These are phyloP conservation scores for Aspergillus novoparasiticus DNA, from an alignment of 2,329 filamentous ascomycete species.

Conservation along the genomic window DNA sequence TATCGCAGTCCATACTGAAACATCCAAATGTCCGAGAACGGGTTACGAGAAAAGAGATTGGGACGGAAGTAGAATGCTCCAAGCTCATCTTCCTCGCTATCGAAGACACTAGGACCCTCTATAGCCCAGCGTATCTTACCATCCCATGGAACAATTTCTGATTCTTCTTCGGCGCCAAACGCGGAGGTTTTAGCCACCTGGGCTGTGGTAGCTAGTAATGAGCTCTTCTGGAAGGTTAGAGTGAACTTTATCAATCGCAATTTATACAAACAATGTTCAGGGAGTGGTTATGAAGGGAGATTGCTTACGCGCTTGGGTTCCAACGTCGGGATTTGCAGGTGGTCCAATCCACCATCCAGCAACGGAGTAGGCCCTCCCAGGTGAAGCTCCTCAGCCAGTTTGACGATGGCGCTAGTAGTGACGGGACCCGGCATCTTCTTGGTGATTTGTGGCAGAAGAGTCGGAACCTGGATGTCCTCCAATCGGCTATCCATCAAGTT, in stretches of 20 bases:
- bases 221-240: neutral
- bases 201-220: neutral
- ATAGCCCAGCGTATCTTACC: slow-evolving; percentile 26
- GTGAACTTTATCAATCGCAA: neutral
- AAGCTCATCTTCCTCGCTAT: slow-evolving; percentile 23
- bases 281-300: neutral
- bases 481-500: slow-evolving; percentile 20
- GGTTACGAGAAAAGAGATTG: slow-evolving; percentile 12
- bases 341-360: slow-evolving; percentile 16
- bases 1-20: slow-evolving; percentile 38
- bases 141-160: slow-evolving; percentile 21
- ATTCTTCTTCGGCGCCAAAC: too few relatives aligned
- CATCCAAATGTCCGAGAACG: slow-evolving; percentile 22
- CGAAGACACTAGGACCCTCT: slow-evolving; percentile 25
- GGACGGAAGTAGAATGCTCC: slow-evolving; percentile 14
- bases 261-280: neutral
- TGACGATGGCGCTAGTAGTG: neutral
- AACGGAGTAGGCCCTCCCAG: neutral
- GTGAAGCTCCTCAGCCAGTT: neutral
- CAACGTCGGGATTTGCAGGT: slow-evolving; percentile 16
- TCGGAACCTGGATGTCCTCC: slow-evolving; percentile 21
- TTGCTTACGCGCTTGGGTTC: slow-evolving; percentile 17
- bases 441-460: slow-evolving; percentile 13
- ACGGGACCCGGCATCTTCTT: slow-evolving; percentile 2
- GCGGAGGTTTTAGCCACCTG: neutral